Percentiles rank a stretch among this genome's conserved stretches.
phyloP scores from a whole-genome alignment of 106 monocot species.

The Ottelia alismoides region DNA sequence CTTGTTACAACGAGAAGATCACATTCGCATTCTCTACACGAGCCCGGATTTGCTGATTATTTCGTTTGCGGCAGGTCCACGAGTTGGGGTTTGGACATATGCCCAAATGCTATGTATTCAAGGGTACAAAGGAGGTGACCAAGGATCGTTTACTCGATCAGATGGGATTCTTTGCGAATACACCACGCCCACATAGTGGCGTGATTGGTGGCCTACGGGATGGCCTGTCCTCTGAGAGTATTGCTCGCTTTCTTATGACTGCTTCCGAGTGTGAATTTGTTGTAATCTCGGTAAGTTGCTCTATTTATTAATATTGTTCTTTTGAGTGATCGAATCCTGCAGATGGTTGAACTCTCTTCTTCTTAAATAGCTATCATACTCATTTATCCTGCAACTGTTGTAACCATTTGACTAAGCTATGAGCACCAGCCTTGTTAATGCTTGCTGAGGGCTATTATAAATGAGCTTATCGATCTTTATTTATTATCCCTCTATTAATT shows the following conservation, averaged over 20 bases:
- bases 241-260: constrained; percentile 80
- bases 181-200: constrained; percentile 50
- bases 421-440: no score
- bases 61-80: constrained; percentile 46
- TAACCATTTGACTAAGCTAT: no score
- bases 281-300: constrained; percentile 73
- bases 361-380: no score
- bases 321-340: no score
- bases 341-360: no score
- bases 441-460: no score
- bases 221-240: constrained; percentile 81
- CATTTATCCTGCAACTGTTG: no score
- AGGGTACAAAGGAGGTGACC: constrained; percentile 79
- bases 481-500: no score
- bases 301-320: no score
- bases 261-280: constrained; percentile 84
- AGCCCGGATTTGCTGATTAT: not conserved
- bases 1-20: no score
- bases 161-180: constrained; percentile 72
- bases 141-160: constrained; percentile 90
- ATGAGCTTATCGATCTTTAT: no score
- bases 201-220: constrained; percentile 91
- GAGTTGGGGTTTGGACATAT: constrained; percentile 85
- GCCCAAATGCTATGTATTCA: constrained; percentile 83
- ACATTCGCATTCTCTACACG: no score